A percentile compares a stretch with the other conserved stretches of the same genome.
These are phyloP conservation scores for Coemansia sp. DNA, from an alignment of 192 early-diverging fungal species.

Conservation along the genomic window DNA sequence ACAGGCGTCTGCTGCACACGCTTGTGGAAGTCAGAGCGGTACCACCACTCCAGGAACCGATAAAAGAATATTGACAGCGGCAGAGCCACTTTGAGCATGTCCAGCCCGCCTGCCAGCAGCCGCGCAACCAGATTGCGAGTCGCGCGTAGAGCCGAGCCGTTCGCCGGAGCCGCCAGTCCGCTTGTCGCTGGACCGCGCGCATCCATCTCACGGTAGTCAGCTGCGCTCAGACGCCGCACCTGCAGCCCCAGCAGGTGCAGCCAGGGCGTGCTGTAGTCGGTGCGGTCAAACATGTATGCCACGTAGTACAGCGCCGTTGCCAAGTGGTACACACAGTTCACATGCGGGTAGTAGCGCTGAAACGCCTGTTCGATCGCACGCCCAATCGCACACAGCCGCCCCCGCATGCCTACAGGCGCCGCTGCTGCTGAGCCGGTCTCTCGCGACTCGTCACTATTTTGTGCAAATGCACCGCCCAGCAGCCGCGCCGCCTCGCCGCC, in stretches of 20 bases:
- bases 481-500: constrained; percentile 63
- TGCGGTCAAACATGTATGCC: constrained; percentile 82
- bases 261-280: constrained; percentile 80
- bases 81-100: constrained; percentile 72
- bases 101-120: constrained; percentile 56
- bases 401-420: neutral
- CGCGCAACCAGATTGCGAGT: constrained; percentile 53
- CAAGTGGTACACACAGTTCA: constrained; percentile 69
- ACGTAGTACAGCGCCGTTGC: constrained; percentile 69
- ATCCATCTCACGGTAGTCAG: constrained; percentile 66
- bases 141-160: constrained; percentile 40
- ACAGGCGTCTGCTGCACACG: constrained; percentile 50
- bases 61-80: constrained; percentile 92
- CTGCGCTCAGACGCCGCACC: constrained; percentile 73
- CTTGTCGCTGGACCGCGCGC: constrained; percentile 45
- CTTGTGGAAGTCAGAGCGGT: constrained; percentile 77
- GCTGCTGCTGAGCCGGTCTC: neutral
- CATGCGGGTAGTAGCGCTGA: constrained; percentile 66
- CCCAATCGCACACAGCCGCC: constrained; percentile 7
- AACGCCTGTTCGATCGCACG: constrained; percentile 45
- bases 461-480: constrained; percentile 58
- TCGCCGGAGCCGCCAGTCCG: constrained; percentile 44
- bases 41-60: constrained; percentile 97
- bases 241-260: constrained; percentile 76
- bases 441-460: neutral